Conservation (phyloP, 805 yeast species). For the Metschnikowia hibisci region DNA sequence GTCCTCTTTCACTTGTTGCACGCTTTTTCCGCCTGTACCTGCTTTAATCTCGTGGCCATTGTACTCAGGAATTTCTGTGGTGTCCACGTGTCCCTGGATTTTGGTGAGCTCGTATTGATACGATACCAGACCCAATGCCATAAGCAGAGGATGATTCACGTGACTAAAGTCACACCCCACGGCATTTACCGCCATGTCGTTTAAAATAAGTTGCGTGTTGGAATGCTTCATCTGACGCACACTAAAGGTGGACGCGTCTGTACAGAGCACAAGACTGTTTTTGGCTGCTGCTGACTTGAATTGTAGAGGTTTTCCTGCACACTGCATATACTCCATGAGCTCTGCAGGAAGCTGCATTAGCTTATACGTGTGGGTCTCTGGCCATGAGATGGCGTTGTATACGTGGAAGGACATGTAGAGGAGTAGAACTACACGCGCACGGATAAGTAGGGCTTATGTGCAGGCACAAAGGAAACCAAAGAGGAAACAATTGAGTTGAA, state of each 20-base stretch:
- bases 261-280: slow-evolving; percentile 57
- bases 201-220: slow-evolving; percentile 64
- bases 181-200: slow-evolving; percentile 12
- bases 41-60: slow-evolving; percentile 8
- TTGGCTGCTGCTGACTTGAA: slow-evolving; percentile 13
- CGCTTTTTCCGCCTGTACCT: slow-evolving; percentile 13
- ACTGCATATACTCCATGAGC: slow-evolving; percentile 10
- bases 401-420: slow-evolving; percentile 15
- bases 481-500: no score
- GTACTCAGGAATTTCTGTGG: slow-evolving; percentile 25
- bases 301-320: slow-evolving; percentile 8
- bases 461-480: not conserved
- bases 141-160: slow-evolving; percentile 12
- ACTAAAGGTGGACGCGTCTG: slow-evolving; percentile 54
- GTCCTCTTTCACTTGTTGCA: slow-evolving; percentile 34
- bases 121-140: slow-evolving; percentile 27
- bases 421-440: not conserved
- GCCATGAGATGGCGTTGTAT: slow-evolving; percentile 10
- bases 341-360: slow-evolving; percentile 17
- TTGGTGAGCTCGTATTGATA: slow-evolving; percentile 35
- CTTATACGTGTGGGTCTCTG: slow-evolving; percentile 13
- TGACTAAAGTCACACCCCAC: not conserved
- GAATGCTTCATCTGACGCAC: slow-evolving; percentile 83
- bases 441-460: not conserved
- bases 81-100: slow-evolving; percentile 28